Evolutionary conservation across 2,329 filamentous ascomycete species (phyloP).

Genomic region (Fusarium beomiforme): DNA sequence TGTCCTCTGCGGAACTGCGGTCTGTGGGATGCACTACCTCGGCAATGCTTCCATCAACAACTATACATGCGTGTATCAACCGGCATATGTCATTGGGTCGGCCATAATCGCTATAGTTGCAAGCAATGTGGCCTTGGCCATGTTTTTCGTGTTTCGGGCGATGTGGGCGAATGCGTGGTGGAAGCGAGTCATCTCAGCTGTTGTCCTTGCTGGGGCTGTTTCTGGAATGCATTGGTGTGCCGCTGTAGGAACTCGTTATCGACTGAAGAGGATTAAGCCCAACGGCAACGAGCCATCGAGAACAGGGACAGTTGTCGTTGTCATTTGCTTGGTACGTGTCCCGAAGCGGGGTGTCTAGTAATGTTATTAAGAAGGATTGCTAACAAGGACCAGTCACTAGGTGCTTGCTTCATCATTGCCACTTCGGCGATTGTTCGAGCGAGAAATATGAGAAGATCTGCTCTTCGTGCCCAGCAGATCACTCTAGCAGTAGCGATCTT

Average conservation of each 20-base stretch:
- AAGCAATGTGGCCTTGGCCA: constrained; percentile 73
- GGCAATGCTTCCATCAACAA: constrained; percentile 86
- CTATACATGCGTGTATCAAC: constrained; percentile 72
- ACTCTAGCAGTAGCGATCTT: constrained; percentile 71
- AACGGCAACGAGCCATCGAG: constrained; percentile 59
- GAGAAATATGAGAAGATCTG: constrained; percentile 62
- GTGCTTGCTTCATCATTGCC: constrained; percentile 69
- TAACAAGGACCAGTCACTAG: constrained; percentile 60
- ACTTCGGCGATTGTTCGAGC: constrained; percentile 64
- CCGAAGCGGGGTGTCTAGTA: not conserved
- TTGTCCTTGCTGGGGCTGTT: constrained; percentile 76
- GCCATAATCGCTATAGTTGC: constrained; percentile 77
- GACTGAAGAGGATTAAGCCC: constrained; percentile 56
- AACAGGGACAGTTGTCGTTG: constrained; percentile 76
- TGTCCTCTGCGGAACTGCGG: constrained; percentile 75
- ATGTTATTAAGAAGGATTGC: not conserved
- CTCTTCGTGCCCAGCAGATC: constrained; percentile 69
- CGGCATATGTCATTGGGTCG: constrained; percentile 71
- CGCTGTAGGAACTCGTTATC: constrained; percentile 75
- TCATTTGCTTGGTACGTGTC: constrained; percentile 71
- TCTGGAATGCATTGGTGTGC: constrained; percentile 92
- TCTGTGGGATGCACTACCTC: constrained; percentile 88
- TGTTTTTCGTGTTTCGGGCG: constrained; percentile 82
- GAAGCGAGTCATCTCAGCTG: constrained; percentile 74
- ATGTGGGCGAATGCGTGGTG: constrained; percentile 83